Evolutionary conservation across 1,284 basidiomycete species (phyloP).

Genomic region (Leccinum variabile): DNA sequence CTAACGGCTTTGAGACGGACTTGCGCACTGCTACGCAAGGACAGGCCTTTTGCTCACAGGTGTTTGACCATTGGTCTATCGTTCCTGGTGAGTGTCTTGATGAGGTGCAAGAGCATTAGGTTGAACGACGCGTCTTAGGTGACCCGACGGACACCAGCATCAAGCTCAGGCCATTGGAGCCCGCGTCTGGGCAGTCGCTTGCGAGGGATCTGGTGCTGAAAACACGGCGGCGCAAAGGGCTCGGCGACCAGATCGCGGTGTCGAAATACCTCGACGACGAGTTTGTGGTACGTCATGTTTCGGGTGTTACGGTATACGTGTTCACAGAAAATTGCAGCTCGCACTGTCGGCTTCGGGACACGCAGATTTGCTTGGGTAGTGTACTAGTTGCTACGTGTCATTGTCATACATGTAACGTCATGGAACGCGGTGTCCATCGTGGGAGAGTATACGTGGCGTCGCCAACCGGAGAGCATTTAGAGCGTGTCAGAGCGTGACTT

Average conservation of each 20-base stretch:
- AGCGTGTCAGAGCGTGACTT: constrained; percentile 19
- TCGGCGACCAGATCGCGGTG: constrained; percentile 91
- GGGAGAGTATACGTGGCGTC: constrained; percentile 53
- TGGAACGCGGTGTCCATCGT: constrained; percentile 23
- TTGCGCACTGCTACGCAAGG: constrained; percentile 96
- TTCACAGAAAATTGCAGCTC: constrained; percentile 47
- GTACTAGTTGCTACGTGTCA: background rate
- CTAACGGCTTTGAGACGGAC: constrained; percentile 99
- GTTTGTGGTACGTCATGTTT: constrained; percentile 69
- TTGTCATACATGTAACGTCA: constrained; percentile 9
- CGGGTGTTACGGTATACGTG: background rate
- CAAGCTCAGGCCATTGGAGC: constrained; percentile 93
- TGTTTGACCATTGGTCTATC: constrained; percentile 98
- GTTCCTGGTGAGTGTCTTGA: constrained; percentile 73
- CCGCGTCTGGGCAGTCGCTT: constrained; percentile 91
- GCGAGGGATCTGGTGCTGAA: constrained; percentile 94
- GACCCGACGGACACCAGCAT: constrained; percentile 97
- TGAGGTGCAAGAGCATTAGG: constrained; percentile 3
- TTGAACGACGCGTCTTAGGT: constrained; percentile 45
- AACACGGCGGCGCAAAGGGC: constrained; percentile 92
- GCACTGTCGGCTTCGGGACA: constrained; percentile 90
- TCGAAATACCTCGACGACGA: constrained; percentile 95
- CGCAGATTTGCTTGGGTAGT: constrained; percentile 78
- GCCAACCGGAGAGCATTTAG: constrained; percentile 39
- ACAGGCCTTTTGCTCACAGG: constrained; percentile 94